Evolutionary conservation across 2,329 filamentous ascomycete genomes (phyloP), one percentile per base, ranked within the genome.

Genomic region (Plenodomus tracheiphilus): DNA sequence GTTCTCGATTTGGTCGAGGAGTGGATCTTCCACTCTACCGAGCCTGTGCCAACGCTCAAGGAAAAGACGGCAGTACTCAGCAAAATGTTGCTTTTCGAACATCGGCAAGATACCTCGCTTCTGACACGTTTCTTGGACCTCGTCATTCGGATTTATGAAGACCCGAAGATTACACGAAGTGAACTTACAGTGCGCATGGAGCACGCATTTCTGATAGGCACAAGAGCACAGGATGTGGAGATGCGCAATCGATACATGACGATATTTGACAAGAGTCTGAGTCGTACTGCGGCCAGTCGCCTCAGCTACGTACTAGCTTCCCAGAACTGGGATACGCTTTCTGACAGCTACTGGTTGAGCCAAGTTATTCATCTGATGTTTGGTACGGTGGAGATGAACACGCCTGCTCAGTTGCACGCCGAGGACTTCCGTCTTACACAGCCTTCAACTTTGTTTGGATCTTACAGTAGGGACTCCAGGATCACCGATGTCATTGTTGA

Each of bases 51-150:
- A 0, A 99, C 94, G 0, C 81, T 99, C 1, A 99, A 99, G 72
- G 95, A 99, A 74, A 99, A 99, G 78, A 97, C 93, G 0, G 95
- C 95, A 1, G 94, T 99, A 1, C 77, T 99, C n/a, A 92, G 96
- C 64, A 99, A 99, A 76, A 99, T 99, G 94, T 78, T 97, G 15
- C 86, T 92, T 0, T 99, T 99, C 61, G 94, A 99, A 73, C 85
- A 89, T 48, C 84, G 94, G 34, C 76, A 82, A 21, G 93, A 97
- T 67, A 84, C 86, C 25, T 91, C 87, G 0, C 86, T 99, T 76
- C 80, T 99, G 48, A 91, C 87, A 59, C 93, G 93, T 68, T 99
- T 97, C 76, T 79, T 99, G 49, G 89, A 97, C 58, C 84, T 99
- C 20, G 94, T 99, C 20, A 96, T 99, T 61, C 86, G 92, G 41